Percentiles rank a stretch among this genome's conserved stretches.
phyloP scores from a whole-genome alignment of 2,329 filamentous ascomycete species.

The Scolecobasidium constrictum region DNA sequence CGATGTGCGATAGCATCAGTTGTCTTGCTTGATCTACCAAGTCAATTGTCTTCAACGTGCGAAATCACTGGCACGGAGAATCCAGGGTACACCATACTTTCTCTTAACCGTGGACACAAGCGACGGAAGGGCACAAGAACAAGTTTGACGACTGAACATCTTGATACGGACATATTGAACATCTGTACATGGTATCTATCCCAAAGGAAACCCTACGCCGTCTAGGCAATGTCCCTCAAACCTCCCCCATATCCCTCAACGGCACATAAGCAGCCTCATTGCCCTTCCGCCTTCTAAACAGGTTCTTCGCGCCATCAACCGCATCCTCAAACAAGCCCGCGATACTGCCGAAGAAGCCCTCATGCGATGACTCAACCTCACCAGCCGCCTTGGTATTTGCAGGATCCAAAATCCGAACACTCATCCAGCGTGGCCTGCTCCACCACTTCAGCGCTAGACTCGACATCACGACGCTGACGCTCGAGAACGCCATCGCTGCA shows the following conservation, averaged over 20 bases:
- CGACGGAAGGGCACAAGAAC: no score
- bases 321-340: slow-evolving; percentile 1
- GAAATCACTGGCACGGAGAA: no score
- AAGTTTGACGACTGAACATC: no score
- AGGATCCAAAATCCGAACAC: slow-evolving; percentile 51
- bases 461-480: slow-evolving; percentile 79
- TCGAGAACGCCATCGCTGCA: slow-evolving; percentile 84
- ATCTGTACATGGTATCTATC: no score
- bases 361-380: slow-evolving; percentile 13
- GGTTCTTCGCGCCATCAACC: not conserved
- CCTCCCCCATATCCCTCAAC: slow-evolving; percentile 28
- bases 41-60: no score
- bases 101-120: no score
- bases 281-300: slow-evolving; percentile 14
- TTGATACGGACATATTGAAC: no score
- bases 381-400: slow-evolving; percentile 15
- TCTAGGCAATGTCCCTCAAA: no score
- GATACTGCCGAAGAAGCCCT: not conserved
- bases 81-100: no score
- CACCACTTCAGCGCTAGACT: slow-evolving; percentile 79
- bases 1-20: no score
- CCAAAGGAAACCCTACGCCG: no score
- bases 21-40: no score
- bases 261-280: slow-evolving; percentile 35
- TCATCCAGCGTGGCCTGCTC: slow-evolving; percentile 79